Conservation (phyloP, 108 stramenopile genomes). For the Cyclostephanos invisitatus region DNA sequence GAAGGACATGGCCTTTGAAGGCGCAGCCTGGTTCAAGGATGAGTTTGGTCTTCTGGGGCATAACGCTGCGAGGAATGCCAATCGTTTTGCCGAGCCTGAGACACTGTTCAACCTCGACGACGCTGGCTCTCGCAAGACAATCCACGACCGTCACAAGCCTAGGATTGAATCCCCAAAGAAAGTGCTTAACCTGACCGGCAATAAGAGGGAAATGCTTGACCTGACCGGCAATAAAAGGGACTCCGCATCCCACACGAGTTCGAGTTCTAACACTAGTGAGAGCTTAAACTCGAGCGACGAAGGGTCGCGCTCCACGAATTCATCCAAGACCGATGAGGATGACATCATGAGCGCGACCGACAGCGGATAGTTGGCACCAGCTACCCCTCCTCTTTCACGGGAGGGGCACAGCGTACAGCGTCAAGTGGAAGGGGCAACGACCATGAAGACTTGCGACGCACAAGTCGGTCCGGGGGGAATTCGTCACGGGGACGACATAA, state of each 20-base stretch:
- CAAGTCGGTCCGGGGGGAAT: too few species aligned
- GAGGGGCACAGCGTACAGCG: background rate
- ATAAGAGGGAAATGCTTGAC: too few species aligned
- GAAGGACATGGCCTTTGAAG: background rate
- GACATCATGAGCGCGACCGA: background rate
- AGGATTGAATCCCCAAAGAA: too few species aligned
- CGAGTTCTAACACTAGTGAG: too few species aligned
- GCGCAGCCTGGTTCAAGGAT: slow-evolving; percentile 1
- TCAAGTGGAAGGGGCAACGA: too few species aligned
- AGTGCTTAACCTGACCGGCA: too few species aligned
- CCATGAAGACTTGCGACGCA: too few species aligned
- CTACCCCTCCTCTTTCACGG: too few species aligned
- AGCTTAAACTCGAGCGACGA: background rate
- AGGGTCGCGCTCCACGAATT: background rate
- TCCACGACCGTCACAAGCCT: background rate
- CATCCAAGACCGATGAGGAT: background rate
- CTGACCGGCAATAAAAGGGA: background rate
- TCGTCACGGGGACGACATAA: too few species aligned
- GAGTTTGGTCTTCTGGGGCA: background rate
- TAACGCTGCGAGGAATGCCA: background rate
- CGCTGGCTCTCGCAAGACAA: too few species aligned
- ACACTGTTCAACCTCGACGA: background rate
- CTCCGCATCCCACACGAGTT: background rate
- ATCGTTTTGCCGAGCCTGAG: background rate
- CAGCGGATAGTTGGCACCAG: too few species aligned